A percentile compares a stretch with the other conserved stretches of the same genome.
These are phyloP conservation scores for Gossypium stocksii DNA, from an alignment of 345 rosid genomes.

Conservation along the genomic window DNA sequence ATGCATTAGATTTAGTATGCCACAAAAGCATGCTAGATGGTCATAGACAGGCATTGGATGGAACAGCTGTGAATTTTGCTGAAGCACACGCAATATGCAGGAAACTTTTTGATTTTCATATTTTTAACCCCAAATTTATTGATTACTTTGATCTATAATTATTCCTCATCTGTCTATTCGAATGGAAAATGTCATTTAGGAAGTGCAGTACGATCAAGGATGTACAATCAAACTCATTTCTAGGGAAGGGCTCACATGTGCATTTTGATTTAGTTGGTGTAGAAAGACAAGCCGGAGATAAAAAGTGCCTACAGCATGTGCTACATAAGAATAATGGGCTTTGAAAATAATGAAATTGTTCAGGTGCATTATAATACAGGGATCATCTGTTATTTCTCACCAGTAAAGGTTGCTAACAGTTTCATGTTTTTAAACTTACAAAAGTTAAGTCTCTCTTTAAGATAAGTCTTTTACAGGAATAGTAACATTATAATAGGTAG, in stretches of 20 bases:
- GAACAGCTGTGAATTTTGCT: neutral
- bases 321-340: neutral
- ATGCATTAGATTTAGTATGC: neutral
- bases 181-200: neutral
- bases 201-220: neutral
- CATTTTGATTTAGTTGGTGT: neutral
- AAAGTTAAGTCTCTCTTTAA: neutral
- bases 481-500: neutral
- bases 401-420: neutral
- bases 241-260: neutral
- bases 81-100: neutral
- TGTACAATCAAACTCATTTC: neutral
- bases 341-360: neutral
- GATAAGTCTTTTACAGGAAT: neutral
- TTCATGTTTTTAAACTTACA: neutral
- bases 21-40: neutral
- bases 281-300: neutral
- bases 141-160: neutral
- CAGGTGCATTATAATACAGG: neutral
- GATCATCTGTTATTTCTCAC: neutral
- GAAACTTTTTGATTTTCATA: neutral
- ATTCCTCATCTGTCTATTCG: neutral
- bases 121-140: neutral
- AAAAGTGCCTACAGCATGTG: neutral
- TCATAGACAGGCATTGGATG: neutral